phyloP scores from a whole-genome alignment of 306 rosid genomes.

The Chamaecrista fasciculata region DNA sequence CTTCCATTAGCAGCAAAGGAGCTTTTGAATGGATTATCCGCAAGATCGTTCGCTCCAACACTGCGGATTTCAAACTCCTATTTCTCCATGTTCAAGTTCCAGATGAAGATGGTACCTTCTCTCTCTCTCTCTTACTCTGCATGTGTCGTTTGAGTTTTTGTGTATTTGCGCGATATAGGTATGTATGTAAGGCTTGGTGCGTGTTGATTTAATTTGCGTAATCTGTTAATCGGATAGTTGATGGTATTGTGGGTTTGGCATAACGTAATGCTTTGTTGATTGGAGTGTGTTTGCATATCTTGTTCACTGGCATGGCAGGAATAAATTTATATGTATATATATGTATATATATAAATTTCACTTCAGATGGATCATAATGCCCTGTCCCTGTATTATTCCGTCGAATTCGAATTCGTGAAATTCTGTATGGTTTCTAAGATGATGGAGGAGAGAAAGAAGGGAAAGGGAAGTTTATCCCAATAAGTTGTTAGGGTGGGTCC shows the following conservation, averaged over 20 bases:
- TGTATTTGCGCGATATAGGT: background rate
- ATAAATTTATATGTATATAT: too few relatives aligned
- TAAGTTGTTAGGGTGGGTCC: background rate
- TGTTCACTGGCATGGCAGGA: background rate
- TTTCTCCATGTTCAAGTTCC: constrained; percentile 90
- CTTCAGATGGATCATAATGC: background rate
- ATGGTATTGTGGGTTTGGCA: background rate
- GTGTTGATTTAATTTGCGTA: background rate
- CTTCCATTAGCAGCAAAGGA: constrained; percentile 85
- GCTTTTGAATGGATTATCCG: constrained; percentile 87
- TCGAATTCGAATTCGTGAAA: background rate
- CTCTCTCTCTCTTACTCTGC: constrained; percentile 21
- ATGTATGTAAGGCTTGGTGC: background rate
- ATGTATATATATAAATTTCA: background rate
- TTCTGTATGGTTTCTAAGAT: constrained; percentile 31
- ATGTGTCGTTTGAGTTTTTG: background rate
- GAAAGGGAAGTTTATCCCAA: background rate
- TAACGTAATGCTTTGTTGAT: background rate
- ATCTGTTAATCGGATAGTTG: background rate
- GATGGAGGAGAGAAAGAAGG: background rate
- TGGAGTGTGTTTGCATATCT: background rate
- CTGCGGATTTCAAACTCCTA: constrained; percentile 61
- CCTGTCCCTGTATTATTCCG: background rate
- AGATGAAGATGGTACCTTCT: constrained; percentile 77
- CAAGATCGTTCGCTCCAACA: constrained; percentile 75